Evolutionary conservation across 2,329 filamentous ascomycete species (phyloP).

Genomic region (Apiospora rasikravindrae): DNA sequence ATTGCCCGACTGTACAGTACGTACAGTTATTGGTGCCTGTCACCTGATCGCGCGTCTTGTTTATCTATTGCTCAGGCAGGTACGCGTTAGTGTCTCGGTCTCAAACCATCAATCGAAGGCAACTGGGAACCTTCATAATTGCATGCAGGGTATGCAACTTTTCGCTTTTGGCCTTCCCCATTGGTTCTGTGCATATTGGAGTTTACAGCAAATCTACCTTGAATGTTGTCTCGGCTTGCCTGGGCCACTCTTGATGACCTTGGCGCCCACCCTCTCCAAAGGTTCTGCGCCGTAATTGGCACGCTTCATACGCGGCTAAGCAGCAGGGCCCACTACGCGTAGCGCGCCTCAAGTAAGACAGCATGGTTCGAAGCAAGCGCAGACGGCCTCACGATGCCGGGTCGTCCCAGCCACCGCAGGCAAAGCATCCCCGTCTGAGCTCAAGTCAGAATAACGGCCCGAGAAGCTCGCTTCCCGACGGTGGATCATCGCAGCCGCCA

Average conservation of each 20-base stretch:
- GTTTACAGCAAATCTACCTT: no score
- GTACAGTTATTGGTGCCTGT: neutral
- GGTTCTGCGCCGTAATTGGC: neutral
- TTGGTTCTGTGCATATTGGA: neutral
- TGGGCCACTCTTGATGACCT: neutral
- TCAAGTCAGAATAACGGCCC: neutral
- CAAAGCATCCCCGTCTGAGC: conserved; percentile 10
- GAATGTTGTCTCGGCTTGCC: neutral
- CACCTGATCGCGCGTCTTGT: neutral
- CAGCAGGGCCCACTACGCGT: neutral
- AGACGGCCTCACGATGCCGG: neutral
- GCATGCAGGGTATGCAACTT: neutral
- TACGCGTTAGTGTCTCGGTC: neutral
- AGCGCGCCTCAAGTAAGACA: conserved; percentile 4
- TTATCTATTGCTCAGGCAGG: no score
- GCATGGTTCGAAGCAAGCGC: conserved; percentile 13
- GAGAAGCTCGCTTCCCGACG: conserved; percentile 3
- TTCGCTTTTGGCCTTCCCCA: neutral
- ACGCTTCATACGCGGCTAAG: neutral
- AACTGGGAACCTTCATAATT: neutral
- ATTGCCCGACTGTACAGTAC: neutral
- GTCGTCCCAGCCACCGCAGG: neutral
- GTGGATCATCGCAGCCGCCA: neutral
- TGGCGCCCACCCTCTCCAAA: neutral
- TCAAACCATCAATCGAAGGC: neutral